phyloP scores from a whole-genome alignment of 164 flowering plant genomes.

The Aristolochia contorta region DNA sequence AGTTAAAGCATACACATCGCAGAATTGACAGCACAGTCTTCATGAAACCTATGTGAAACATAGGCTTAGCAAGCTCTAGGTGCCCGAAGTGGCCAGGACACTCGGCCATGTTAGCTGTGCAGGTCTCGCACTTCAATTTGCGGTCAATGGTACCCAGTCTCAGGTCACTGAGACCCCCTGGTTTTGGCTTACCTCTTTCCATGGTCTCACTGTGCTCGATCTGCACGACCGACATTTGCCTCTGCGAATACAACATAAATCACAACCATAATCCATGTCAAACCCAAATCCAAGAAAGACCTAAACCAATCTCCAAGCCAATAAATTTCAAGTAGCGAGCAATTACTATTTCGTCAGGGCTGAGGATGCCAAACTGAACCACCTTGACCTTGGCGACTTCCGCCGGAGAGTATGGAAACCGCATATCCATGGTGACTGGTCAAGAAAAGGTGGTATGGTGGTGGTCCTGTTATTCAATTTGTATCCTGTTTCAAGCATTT shows the following conservation, averaged over 20 bases:
- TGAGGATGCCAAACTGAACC: constrained; percentile 77
- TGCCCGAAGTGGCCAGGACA: constrained; percentile 99
- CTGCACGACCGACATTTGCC: constrained; percentile 98
- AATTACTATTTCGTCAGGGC: constrained; percentile 74
- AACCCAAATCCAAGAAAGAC: neutral
- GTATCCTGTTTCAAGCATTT: too few species aligned
- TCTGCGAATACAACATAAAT: constrained; percentile 31
- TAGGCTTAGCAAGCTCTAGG: constrained; percentile 95
- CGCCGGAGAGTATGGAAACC: constrained; percentile 71
- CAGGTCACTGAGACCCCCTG: constrained; percentile 74
- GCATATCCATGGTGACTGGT: constrained; percentile 45
- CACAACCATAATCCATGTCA: neutral
- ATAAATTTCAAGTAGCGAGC: neutral
- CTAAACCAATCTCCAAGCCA: neutral
- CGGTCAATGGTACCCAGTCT: constrained; percentile 90
- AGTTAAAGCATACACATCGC: constrained; percentile 95
- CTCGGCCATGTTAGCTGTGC: constrained; percentile 96
- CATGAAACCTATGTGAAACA: constrained; percentile 93
- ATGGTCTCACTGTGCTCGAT: constrained; percentile 92
- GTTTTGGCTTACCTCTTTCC: constrained; percentile 93
- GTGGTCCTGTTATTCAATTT: too few species aligned
- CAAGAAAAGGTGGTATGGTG: too few species aligned
- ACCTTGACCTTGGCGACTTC: constrained; percentile 65
- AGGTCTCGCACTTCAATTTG: constrained; percentile 94
- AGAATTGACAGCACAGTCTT: constrained; percentile 81